Conservation (phyloP, 1,284 basidiomycete species). For the Cutaneotrichosporon spelunceum region DNA sequence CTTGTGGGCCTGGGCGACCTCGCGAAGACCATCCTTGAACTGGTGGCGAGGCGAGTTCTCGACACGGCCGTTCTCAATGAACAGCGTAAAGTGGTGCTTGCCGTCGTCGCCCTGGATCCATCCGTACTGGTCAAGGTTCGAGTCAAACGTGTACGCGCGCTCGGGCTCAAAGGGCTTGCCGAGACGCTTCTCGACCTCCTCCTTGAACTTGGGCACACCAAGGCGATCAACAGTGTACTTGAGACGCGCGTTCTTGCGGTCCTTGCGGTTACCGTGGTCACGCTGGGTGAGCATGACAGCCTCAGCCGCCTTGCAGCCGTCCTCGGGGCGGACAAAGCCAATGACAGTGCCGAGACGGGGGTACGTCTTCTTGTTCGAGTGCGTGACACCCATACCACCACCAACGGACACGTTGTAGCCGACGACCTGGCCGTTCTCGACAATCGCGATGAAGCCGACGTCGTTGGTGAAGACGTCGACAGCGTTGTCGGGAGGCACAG, state of each 20-base stretch:
- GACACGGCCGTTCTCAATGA: conserved; percentile 96
- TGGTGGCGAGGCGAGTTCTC: conserved; percentile 85
- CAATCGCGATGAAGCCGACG: conserved; percentile 90
- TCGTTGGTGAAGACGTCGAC: conserved; percentile 96
- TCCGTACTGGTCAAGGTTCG: conserved; percentile 91
- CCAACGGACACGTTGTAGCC: conserved; percentile 90
- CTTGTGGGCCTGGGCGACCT: conserved; percentile 92
- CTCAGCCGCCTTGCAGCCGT: conserved; percentile 83
- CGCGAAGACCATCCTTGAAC: conserved; percentile 89
- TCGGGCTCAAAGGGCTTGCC: conserved; percentile 74
- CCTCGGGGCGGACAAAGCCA: conserved; percentile 87
- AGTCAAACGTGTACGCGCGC: conserved; percentile 75
- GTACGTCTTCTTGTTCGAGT: conserved; percentile 98
- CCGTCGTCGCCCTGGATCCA: conserved; percentile 87
- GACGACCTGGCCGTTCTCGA: conserved; percentile 68
- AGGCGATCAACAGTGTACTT: conserved; percentile 98
- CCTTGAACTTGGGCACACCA: conserved; percentile 79
- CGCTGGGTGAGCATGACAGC: conserved; percentile 90
- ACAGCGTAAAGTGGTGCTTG: conserved; percentile 86
- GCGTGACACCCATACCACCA: conserved; percentile 99
- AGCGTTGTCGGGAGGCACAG: conserved; percentile 94
- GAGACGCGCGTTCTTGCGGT: conserved; percentile 76
- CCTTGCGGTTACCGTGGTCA: conserved; percentile 91
- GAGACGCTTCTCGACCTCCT: conserved; percentile 83
- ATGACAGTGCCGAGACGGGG: conserved; percentile 83